A percentile compares a stretch with the other conserved stretches of the same genome.
Evolutionary conservation across 345 rosid species (phyloP).

Genomic region (Aquilaria malaccensis): DNA sequence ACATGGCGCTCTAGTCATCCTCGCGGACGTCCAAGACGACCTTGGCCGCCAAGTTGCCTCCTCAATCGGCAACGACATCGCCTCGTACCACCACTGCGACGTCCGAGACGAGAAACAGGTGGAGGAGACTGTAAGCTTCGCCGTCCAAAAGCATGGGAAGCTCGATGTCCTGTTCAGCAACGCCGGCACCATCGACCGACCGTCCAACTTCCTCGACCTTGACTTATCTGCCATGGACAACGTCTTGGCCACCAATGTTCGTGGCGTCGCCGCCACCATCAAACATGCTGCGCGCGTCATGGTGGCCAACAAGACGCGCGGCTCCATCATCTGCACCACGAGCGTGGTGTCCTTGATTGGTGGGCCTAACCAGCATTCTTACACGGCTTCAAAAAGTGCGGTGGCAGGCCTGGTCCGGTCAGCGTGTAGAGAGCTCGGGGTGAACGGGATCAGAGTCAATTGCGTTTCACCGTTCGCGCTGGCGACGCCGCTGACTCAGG

Average conservation of each 20-base stretch:
- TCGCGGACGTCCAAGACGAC: constrained; percentile 58
- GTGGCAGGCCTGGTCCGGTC: constrained; percentile 55
- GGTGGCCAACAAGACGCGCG: constrained; percentile 47
- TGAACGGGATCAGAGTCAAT: constrained; percentile 70
- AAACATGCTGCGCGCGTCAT: constrained; percentile 72
- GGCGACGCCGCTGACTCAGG: constrained; percentile 61
- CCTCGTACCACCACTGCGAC: constrained; percentile 52
- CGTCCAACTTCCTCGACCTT: constrained; percentile 44
- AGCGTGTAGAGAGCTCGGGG: constrained; percentile 66
- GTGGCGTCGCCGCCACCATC: constrained; percentile 59
- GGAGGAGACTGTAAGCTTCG: constrained; percentile 41
- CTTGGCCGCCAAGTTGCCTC: constrained; percentile 36
- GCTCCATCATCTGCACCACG: constrained; percentile 67
- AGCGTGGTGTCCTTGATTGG: constrained; percentile 47
- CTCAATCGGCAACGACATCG: constrained; percentile 33
- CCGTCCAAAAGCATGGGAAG: constrained; percentile 36
- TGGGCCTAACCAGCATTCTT: constrained; percentile 71
- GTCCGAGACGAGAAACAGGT: constrained; percentile 66
- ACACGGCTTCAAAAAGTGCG: constrained; percentile 68
- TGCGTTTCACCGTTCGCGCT: constrained; percentile 70
- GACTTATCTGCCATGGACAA: constrained; percentile 43
- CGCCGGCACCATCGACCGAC: constrained; percentile 63
- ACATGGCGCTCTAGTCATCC: constrained; percentile 58
- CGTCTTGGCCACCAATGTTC: constrained; percentile 46
- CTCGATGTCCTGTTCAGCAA: constrained; percentile 66